phyloP scores from a whole-genome alignment of 2,329 filamentous ascomycete genomes.

The Endoconidiophora laricicola region DNA sequence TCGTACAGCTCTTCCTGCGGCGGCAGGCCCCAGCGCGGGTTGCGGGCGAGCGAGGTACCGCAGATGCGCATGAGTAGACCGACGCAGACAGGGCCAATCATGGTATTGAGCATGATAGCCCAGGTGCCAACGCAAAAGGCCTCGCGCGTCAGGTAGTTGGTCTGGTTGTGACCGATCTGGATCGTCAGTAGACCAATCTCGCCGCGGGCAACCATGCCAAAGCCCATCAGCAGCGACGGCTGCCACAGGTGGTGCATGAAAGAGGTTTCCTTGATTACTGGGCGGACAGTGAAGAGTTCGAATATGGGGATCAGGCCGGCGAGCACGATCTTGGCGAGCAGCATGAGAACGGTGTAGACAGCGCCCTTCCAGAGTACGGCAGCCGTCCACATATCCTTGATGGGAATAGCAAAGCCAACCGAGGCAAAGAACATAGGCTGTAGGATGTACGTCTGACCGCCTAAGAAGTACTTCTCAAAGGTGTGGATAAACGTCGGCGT shows the following conservation, averaged over 20 bases:
- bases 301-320: slow-evolving; percentile 15
- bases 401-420: slow-evolving; percentile 45
- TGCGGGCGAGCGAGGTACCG: background rate
- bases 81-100: slow-evolving; percentile 36
- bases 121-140: slow-evolving; percentile 37
- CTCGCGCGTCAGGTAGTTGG: slow-evolving; percentile 34
- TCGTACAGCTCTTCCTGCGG: background rate
- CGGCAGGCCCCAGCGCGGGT: slow-evolving; percentile 9
- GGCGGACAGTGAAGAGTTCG: slow-evolving; percentile 19
- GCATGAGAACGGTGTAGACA: slow-evolving; percentile 40
- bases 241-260: slow-evolving; percentile 22
- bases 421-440: slow-evolving; percentile 42
- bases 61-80: slow-evolving; percentile 26
- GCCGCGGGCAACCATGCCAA: slow-evolving; percentile 42
- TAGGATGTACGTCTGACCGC: slow-evolving; percentile 27
- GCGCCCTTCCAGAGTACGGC: slow-evolving; percentile 38
- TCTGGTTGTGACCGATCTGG: slow-evolving; percentile 17
- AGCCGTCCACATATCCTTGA: slow-evolving; percentile 35
- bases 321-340: slow-evolving; percentile 23
- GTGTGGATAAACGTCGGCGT: slow-evolving; percentile 24
- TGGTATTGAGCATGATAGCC: slow-evolving; percentile 39
- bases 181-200: slow-evolving; percentile 44
- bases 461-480: slow-evolving; percentile 22
- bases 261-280: background rate
- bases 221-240: slow-evolving; percentile 35